Percentiles rank a stretch among this genome's conserved stretches.
Conservation (phyloP, 2,329 filamentous ascomycete genomes). For the Aspergillus felis region DNA sequence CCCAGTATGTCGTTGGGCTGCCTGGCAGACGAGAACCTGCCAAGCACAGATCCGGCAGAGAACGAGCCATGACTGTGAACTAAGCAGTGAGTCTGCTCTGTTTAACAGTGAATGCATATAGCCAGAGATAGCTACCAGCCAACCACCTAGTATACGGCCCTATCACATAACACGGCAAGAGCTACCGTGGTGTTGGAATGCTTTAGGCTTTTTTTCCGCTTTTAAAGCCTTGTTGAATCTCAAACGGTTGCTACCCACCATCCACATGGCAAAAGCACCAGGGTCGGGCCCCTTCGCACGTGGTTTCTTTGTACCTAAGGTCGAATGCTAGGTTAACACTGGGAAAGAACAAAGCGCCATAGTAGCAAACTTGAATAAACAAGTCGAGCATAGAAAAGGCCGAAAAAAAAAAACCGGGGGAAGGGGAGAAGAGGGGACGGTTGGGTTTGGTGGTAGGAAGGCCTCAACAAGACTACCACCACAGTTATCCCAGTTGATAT, state of each 20-base stretch:
- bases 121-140: slow-evolving; percentile 1
- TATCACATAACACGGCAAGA: slow-evolving; percentile 31
- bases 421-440: no score
- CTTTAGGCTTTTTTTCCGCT: slow-evolving; percentile 45
- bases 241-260: slow-evolving; percentile 36
- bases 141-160: slow-evolving; percentile 3
- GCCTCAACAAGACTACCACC: neutral
- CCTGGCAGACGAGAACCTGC: neutral
- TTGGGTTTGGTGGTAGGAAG: no score
- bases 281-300: slow-evolving; percentile 24
- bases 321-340: neutral
- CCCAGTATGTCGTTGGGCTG: slow-evolving; percentile 7
- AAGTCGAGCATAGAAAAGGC: neutral
- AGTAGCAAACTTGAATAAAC: neutral
- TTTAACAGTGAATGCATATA: slow-evolving; percentile 1
- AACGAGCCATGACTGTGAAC: neutral
- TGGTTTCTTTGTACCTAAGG: slow-evolving; percentile 30
- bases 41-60: neutral
- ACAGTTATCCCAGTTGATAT: slow-evolving; percentile 6
- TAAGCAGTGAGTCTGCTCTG: neutral
- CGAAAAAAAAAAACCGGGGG: no score
- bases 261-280: slow-evolving; percentile 42
- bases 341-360: neutral
- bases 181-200: slow-evolving; percentile 18
- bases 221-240: slow-evolving; percentile 40